Conservation (phyloP, 192 early-diverging fungal genomes). For the Entomortierella lignicola region DNA sequence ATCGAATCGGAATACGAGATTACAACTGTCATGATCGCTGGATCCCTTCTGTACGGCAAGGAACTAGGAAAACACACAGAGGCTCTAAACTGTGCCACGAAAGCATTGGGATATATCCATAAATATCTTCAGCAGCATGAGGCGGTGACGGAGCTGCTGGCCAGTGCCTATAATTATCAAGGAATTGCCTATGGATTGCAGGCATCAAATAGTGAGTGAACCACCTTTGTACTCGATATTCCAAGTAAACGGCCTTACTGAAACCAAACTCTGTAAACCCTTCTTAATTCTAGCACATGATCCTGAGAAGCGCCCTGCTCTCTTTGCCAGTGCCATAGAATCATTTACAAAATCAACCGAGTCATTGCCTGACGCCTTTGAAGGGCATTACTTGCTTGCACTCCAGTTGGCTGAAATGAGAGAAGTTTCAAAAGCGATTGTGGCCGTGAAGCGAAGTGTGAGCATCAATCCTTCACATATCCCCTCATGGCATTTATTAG, state of each 20-base stretch:
- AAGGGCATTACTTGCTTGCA: slow-evolving; percentile 74
- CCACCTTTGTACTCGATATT: background rate
- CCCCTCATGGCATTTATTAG: slow-evolving; percentile 83
- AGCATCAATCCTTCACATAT: slow-evolving; percentile 64
- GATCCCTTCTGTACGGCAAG: slow-evolving; percentile 36
- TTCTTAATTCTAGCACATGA: slow-evolving; percentile 60
- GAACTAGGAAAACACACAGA: slow-evolving; percentile 23
- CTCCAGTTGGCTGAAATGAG: slow-evolving; percentile 77
- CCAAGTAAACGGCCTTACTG: background rate
- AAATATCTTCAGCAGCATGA: slow-evolving; percentile 49
- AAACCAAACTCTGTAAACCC: background rate
- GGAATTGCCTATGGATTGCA: slow-evolving; percentile 37
- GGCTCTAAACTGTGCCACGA: slow-evolving; percentile 11
- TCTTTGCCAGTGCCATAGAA: slow-evolving; percentile 69
- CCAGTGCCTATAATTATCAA: slow-evolving; percentile 32
- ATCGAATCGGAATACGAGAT: slow-evolving; percentile 43
- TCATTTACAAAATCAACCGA: slow-evolving; percentile 64
- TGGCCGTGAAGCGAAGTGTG: slow-evolving; percentile 64
- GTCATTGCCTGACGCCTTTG: slow-evolving; percentile 61
- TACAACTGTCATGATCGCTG: slow-evolving; percentile 33
- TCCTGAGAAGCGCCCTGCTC: slow-evolving; percentile 68
- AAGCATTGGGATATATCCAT: slow-evolving; percentile 22
- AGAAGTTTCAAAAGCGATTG: slow-evolving; percentile 68
- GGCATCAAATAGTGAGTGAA: slow-evolving; percentile 26
- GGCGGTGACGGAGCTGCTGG: slow-evolving; percentile 25